Evolutionary conservation across 768 basidiomycete species (phyloP).

Genomic region (Hysterangium stoloniferum): DNA sequence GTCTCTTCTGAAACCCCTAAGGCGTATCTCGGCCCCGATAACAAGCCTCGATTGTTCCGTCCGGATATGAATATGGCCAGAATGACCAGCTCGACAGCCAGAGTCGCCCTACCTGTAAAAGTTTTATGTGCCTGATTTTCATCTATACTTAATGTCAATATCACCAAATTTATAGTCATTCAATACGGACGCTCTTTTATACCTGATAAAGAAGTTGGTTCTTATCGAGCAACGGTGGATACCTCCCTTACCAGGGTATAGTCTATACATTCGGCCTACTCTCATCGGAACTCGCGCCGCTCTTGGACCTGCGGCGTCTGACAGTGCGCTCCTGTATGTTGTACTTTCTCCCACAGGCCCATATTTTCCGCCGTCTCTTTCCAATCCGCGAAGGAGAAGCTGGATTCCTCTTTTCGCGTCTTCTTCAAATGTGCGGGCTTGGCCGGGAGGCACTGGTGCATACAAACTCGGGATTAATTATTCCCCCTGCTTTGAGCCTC

Average conservation of each 20-base stretch:
- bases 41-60: slow-evolving; percentile 69
- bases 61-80: slow-evolving; percentile 83
- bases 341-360: slow-evolving; percentile 61
- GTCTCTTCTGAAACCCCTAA: slow-evolving; percentile 25
- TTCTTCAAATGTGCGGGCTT: slow-evolving; percentile 62
- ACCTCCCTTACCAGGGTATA: slow-evolving; percentile 62
- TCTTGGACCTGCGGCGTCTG: slow-evolving; percentile 66
- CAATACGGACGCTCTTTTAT: slow-evolving; percentile 38
- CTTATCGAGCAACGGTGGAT: slow-evolving; percentile 78
- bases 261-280: slow-evolving; percentile 82
- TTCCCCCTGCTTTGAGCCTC: slow-evolving; percentile 52
- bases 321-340: slow-evolving; percentile 78
- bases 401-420: slow-evolving; percentile 9
- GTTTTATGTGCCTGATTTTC: slow-evolving; percentile 16
- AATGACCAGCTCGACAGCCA: slow-evolving; percentile 56
- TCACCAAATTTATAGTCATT: slow-evolving; percentile 26
- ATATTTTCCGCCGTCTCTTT: slow-evolving; percentile 47
- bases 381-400: slow-evolving; percentile 37
- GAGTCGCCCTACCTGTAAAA: slow-evolving; percentile 66
- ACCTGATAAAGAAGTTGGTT: slow-evolving; percentile 60
- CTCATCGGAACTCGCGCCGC: slow-evolving; percentile 43
- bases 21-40: slow-evolving; percentile 68
- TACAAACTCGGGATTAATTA: slow-evolving; percentile 64
- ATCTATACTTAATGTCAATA: slow-evolving; percentile 4
- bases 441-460: slow-evolving; percentile 71